Conservation (phyloP, 2,329 filamentous ascomycete species). For the Graphilbum ipis-grandicollis region DNA sequence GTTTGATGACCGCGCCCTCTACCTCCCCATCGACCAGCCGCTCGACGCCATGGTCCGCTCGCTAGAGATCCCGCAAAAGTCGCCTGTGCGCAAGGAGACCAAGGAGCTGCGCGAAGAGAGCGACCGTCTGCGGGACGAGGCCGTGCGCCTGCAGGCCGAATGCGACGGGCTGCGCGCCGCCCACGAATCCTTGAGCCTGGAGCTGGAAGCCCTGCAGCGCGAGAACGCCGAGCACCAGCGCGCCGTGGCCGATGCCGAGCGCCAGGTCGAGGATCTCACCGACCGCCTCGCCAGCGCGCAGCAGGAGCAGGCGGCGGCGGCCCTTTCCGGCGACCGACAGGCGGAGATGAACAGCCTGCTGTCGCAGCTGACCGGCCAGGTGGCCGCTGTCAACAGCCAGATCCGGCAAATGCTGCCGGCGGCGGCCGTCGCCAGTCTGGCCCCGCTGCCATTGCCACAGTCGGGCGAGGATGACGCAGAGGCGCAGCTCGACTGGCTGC, state of each 20-base stretch:
- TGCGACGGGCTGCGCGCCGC: constrained; percentile 15
- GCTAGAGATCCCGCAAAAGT: constrained; percentile 42
- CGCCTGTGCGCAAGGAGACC: constrained; percentile 35
- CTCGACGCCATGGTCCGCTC: constrained; percentile 24
- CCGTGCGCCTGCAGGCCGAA: constrained; percentile 14
- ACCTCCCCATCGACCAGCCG: constrained; percentile 48
- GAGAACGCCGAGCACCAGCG: constrained; percentile 23
- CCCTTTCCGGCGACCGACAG: constrained; percentile 8
- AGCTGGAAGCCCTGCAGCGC: constrained; percentile 19
- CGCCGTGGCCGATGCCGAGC: constrained; percentile 43
- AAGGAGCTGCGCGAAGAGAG: constrained; percentile 30
- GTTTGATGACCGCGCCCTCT: constrained; percentile 65
- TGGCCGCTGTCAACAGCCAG: constrained; percentile 46
- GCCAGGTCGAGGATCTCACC: constrained; percentile 51
- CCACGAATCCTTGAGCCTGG: constrained; percentile 16
- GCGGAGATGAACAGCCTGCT: constrained; percentile 12
- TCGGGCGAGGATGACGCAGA: constrained; percentile 39
- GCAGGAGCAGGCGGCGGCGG: constrained; percentile 29
- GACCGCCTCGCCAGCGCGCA: constrained; percentile 41
- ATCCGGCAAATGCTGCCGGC: constrained; percentile 38
- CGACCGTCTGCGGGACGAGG: constrained; percentile 13
- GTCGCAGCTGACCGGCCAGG: constrained; percentile 31
- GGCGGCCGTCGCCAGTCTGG: constrained; percentile 21
- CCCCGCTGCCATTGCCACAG: constrained; percentile 40
- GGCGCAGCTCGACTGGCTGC: constrained; percentile 52